Conservation (phyloP, 176 grass and related monocot genomes). For the Phragmites australis region DNA sequence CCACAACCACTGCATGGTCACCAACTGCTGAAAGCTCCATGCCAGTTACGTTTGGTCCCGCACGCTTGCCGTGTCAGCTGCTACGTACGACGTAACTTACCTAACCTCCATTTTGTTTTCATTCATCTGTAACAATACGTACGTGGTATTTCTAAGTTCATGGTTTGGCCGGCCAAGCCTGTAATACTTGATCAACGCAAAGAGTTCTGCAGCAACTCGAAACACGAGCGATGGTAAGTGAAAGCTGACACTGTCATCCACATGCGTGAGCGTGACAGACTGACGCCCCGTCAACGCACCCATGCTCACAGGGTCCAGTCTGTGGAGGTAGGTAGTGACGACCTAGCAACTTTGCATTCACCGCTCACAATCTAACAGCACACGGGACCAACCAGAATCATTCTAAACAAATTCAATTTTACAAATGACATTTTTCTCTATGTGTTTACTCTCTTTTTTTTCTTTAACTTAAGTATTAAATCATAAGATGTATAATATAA, state of each 20-base stretch:
- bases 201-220: too few species aligned
- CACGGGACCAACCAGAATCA: neutral
- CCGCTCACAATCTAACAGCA: neutral
- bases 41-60: neutral
- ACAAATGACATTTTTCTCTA: too few species aligned
- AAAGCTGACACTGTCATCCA: too few species aligned
- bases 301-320: neutral
- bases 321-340: too few species aligned
- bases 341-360: neutral
- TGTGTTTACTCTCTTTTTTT: too few species aligned
- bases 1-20: slow-evolving; percentile 34
- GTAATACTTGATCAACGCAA: neutral
- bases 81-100: neutral
- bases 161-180: neutral
- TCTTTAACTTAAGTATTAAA: too few species aligned
- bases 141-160: neutral
- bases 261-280: too few species aligned
- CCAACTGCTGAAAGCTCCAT: neutral
- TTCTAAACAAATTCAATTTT: too few species aligned
- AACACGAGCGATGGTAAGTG: too few species aligned
- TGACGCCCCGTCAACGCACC: neutral
- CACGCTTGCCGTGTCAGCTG: neutral
- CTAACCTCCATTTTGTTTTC: neutral
- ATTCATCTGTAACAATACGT: too few species aligned
- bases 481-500: too few species aligned